A percentile compares a stretch with the other conserved stretches of the same genome.
Conservation (phyloP, 495 filamentous ascomycete species). For the Wilcoxina mikolae region DNA sequence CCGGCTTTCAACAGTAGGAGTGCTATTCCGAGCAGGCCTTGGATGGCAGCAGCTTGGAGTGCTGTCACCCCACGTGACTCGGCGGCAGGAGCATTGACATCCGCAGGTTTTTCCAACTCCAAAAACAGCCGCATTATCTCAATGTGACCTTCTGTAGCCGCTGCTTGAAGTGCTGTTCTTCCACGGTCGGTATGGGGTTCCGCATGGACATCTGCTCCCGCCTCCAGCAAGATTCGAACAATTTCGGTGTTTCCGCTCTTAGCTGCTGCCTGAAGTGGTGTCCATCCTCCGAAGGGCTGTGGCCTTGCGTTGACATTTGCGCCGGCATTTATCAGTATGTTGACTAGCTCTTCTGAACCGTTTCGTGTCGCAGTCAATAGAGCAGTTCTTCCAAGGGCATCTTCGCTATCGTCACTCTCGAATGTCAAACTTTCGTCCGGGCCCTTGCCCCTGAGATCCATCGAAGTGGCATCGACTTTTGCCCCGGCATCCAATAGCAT, state of each 20-base stretch:
- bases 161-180: constrained; percentile 8
- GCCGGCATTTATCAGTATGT: background rate
- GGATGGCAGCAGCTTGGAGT: constrained; percentile 10
- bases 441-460: background rate
- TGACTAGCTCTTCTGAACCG: background rate
- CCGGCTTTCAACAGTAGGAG: constrained; percentile 1
- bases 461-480: background rate
- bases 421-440: too few species aligned
- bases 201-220: constrained; percentile 1
- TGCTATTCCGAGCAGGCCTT: constrained; percentile 4
- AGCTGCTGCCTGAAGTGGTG: constrained; percentile 2
- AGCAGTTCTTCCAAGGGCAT: background rate
- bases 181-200: background rate
- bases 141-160: background rate
- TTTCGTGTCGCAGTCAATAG: background rate
- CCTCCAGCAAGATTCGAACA: background rate
- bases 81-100: constrained; percentile 5
- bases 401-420: background rate
- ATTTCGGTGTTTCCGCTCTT: background rate
- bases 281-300: background rate
- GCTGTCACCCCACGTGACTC: constrained; percentile 9
- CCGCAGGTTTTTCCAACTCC: background rate
- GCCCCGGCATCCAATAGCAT: background rate
- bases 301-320: constrained; percentile 3
- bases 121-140: constrained; percentile 7